phyloP scores from a whole-genome alignment of 345 rosid species.

The Gynandropsis gynandra region DNA sequence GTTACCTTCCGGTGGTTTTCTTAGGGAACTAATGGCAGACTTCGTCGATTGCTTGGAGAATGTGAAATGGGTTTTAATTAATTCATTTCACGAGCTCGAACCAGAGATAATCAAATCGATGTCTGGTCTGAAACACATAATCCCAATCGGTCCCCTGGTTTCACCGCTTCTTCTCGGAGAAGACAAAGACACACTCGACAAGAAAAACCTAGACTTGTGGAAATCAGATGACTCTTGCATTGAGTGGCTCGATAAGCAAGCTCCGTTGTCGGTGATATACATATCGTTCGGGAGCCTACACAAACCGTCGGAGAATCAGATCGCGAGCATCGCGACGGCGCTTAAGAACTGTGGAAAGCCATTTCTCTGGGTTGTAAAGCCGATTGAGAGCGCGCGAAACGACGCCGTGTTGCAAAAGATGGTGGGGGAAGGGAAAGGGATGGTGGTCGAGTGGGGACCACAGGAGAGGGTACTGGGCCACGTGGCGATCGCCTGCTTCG shows the following conservation, averaged over 20 bases:
- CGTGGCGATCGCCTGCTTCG: constrained; percentile 36
- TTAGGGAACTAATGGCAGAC: constrained; percentile 14
- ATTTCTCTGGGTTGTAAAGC: constrained; percentile 55
- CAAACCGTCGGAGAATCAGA: constrained; percentile 25
- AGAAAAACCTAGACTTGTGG: constrained; percentile 31
- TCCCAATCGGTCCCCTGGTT: constrained; percentile 51
- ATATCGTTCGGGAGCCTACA: constrained; percentile 53
- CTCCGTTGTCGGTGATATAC: constrained; percentile 43
- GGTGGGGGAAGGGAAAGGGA: constrained; percentile 28
- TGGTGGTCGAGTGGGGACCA: constrained; percentile 41
- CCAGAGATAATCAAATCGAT: constrained; percentile 30
- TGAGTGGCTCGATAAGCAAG: constrained; percentile 48
- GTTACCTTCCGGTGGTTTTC: constrained; percentile 22
- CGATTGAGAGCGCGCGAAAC: constrained; percentile 10
- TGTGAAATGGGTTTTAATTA: constrained; percentile 48
- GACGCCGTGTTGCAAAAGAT: constrained; percentile 22
- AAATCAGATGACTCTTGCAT: constrained; percentile 34
- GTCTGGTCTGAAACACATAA: constrained; percentile 22
- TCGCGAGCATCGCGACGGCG: constrained; percentile 36
- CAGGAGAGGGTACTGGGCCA: constrained; percentile 47
- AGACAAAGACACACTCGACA: constrained; percentile 14
- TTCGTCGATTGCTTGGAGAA: constrained; percentile 27
- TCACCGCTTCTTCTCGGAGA: constrained; percentile 33
- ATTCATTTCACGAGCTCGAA: constrained; percentile 46
- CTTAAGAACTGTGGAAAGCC: constrained; percentile 28